phyloP scores from a whole-genome alignment of 306 rosid species.

The Carpinus viminea region DNA sequence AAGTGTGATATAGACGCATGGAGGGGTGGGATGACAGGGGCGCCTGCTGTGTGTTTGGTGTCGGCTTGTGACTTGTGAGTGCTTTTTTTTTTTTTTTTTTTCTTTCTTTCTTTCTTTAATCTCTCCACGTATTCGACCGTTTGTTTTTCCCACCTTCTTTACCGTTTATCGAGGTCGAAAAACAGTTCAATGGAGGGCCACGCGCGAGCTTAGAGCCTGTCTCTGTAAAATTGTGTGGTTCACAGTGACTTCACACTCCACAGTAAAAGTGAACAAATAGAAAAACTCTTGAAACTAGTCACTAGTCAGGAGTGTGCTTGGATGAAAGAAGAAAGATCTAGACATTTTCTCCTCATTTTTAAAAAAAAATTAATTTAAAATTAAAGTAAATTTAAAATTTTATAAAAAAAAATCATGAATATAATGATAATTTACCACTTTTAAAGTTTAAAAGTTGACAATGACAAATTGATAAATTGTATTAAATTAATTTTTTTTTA shows the following conservation, averaged over 20 bases:
- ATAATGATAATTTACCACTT: no score
- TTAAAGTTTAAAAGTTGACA: no score
- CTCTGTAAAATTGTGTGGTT: no score
- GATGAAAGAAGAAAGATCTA: no score
- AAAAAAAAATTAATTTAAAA: no score
- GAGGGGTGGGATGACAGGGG: slow-evolving; percentile 39
- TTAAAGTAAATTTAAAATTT: no score
- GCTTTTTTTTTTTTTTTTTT: not conserved
- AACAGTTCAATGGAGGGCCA: not conserved
- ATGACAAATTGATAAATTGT: no score
- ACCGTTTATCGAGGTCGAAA: not conserved
- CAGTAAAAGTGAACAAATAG: not conserved
- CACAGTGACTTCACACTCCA: not conserved
- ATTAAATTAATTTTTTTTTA: no score
- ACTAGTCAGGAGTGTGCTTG: no score
- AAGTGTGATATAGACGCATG: slow-evolving; percentile 28
- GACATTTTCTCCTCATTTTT: no score
- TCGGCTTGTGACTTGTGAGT: slow-evolving; percentile 3
- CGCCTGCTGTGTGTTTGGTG: slow-evolving; percentile 15
- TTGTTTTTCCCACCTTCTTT: not conserved
- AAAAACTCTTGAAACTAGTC: not conserved
- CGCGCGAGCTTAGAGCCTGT: not conserved
- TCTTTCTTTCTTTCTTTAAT: not conserved
- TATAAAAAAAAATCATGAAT: no score
- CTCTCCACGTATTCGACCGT: not conserved